phyloP scores from a whole-genome alignment of 352 stramenopile species.

The Halophytophthora batemanensis region DNA sequence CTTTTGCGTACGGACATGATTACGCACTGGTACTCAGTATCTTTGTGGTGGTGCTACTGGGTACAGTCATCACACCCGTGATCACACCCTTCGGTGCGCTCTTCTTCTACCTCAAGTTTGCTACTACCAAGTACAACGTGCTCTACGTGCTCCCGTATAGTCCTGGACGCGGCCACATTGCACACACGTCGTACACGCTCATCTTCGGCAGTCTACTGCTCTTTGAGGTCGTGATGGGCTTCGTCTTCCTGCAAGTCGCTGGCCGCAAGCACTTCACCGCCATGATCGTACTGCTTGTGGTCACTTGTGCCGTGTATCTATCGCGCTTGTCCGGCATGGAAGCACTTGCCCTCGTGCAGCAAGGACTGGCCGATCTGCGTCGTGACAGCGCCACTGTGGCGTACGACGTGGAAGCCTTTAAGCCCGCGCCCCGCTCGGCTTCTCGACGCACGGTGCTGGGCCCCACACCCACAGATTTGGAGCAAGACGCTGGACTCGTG shows the following conservation, averaged over 20 bases:
- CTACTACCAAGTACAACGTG: conserved; percentile 80
- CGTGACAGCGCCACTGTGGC: conserved; percentile 10
- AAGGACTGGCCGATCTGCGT: conserved; percentile 28
- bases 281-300: conserved; percentile 50
- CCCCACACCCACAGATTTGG: conserved; percentile 31
- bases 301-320: conserved; percentile 48
- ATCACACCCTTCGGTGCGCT: conserved; percentile 75
- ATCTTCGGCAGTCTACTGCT: conserved; percentile 64
- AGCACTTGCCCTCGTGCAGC: conserved; percentile 31
- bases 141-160: conserved; percentile 75
- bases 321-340: conserved; percentile 43
- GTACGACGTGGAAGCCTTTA: conserved; percentile 18
- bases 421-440: conserved; percentile 9
- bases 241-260: conserved; percentile 69
- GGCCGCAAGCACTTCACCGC: conserved; percentile 47
- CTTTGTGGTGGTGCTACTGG: conserved; percentile 68
- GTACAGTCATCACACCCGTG: conserved; percentile 75
- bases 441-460: conserved; percentile 35
- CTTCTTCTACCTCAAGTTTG: conserved; percentile 80
- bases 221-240: conserved; percentile 73
- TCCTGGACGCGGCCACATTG: conserved; percentile 60
- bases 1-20: conserved; percentile 74
- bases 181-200: conserved; percentile 57
- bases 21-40: conserved; percentile 79
- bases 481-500: conserved; percentile 34